Conservation (phyloP, 139 green algal species). For the Picochlorum sp. region DNA sequence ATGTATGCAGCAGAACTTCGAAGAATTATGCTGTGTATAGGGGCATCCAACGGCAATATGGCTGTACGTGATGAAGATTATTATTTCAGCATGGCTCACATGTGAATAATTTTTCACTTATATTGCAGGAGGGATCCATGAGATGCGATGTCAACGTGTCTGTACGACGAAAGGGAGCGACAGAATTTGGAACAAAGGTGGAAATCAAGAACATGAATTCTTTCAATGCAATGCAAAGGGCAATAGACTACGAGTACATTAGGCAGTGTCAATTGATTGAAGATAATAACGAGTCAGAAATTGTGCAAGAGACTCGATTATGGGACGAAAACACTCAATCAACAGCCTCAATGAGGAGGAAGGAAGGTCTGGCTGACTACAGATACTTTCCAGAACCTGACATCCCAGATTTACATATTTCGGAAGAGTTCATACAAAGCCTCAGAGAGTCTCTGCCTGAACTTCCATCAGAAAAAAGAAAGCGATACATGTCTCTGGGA, state of each 20-base stretch:
- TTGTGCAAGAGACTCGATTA: conserved; percentile 89
- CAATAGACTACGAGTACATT: conserved; percentile 88
- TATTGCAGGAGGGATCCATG: conserved; percentile 69
- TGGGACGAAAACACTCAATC: conserved; percentile 79
- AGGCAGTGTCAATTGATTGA: conserved; percentile 60
- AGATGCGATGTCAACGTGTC: conserved; percentile 91
- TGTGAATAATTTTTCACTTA: not conserved
- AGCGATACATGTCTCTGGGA: conserved; percentile 57
- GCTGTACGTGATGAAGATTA: conserved; percentile 15
- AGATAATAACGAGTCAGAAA: conserved; percentile 52
- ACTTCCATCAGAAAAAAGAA: conserved; percentile 61
- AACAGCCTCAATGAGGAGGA: conserved; percentile 78
- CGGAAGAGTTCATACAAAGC: conserved; percentile 34
- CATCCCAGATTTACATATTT: conserved; percentile 64
- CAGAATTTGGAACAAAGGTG: conserved; percentile 86
- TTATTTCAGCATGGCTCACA: not conserved
- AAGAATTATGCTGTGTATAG: conserved; percentile 77
- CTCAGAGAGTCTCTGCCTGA: conserved; percentile 58
- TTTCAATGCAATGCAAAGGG: conserved; percentile 89
- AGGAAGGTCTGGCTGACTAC: conserved; percentile 96
- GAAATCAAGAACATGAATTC: conserved; percentile 99
- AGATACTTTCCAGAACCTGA: conserved; percentile 98
- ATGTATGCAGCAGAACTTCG: conserved; percentile 85
- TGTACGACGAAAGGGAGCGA: conserved; percentile 43
- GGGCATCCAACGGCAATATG: conserved; percentile 89